Percentiles rank a stretch among this genome's conserved stretches.
phyloP scores from a whole-genome alignment of 208 protist genomes.

The Vickermania ingenoplastis region DNA sequence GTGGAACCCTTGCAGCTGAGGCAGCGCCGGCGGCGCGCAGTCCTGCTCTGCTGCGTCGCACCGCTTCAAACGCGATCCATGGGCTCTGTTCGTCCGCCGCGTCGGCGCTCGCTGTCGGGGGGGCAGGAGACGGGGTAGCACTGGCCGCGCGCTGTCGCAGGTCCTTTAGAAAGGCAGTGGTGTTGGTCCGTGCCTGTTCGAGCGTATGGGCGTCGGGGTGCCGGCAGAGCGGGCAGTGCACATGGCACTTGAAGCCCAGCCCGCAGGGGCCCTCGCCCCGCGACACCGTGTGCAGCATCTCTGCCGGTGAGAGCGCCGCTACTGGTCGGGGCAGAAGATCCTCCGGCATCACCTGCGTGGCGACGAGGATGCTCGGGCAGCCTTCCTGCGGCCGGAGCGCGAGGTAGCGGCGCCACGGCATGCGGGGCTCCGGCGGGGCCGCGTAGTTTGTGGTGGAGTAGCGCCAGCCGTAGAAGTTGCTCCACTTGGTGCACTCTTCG shows the following conservation, averaged over 20 bases:
- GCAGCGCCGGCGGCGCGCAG: too few species aligned
- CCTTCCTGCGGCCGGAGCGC: not conserved
- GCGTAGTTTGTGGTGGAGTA: slow-evolving; percentile 3
- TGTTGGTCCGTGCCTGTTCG: not conserved
- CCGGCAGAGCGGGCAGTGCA: not conserved
- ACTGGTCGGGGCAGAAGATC: not conserved
- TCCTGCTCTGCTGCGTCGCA: too few species aligned
- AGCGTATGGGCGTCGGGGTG: not conserved
- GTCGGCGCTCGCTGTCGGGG: too few species aligned
- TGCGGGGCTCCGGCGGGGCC: not conserved
- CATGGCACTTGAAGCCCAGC: not conserved
- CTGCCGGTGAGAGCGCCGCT: not conserved
- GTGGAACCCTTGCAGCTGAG: too few species aligned
- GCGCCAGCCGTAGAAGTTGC: slow-evolving; percentile 11
- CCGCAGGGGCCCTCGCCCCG: not conserved
- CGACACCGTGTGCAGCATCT: not conserved
- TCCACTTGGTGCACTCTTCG: slow-evolving; percentile 8
- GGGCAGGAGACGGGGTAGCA: too few species aligned
- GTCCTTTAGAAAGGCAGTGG: not conserved
- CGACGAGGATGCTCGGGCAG: not conserved
- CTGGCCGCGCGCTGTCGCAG: too few species aligned
- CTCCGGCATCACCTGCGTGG: not conserved
- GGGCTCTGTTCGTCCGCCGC: too few species aligned
- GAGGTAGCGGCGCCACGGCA: not conserved
- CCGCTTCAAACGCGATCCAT: too few species aligned